A percentile compares a stretch with the other conserved stretches of the same genome.
These are phyloP conservation scores for Blastocystis sp. DNA, from an alignment of 352 stramenopile genomes.

Conservation along the genomic window DNA sequence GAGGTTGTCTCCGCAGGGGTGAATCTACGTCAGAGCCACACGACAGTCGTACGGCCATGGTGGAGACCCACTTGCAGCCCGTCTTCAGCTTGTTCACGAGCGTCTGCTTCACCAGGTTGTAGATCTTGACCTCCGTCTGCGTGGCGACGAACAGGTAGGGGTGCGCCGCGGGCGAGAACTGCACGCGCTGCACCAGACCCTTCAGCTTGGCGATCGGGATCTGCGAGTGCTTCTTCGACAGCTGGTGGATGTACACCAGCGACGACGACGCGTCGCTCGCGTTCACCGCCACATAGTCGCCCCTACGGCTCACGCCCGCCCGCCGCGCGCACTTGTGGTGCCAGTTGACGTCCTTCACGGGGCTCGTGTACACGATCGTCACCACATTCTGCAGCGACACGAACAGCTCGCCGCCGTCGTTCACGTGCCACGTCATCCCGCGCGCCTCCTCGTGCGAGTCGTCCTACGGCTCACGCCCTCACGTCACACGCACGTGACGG, in stretches of 20 bases:
- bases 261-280: conserved; percentile 75
- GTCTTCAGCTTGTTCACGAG: conserved; percentile 94
- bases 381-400: conserved; percentile 18
- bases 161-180: conserved; percentile 93
- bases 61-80: conserved; percentile 97
- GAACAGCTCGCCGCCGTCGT: conserved; percentile 2
- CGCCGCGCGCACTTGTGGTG: conserved; percentile 81
- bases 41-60: conserved; percentile 78
- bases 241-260: conserved; percentile 93
- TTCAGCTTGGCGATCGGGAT: conserved; percentile 93
- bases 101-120: conserved; percentile 95
- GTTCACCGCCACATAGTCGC: conserved; percentile 95
- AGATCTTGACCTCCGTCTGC: conserved; percentile 94
- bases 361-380: background rate
- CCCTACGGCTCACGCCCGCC: conserved; percentile 70
- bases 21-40: conserved; percentile 74
- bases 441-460: conserved; percentile 7
- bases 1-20: conserved; percentile 96
- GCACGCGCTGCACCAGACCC: conserved; percentile 85
- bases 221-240: conserved; percentile 91
- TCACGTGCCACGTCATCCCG: conserved; percentile 50
- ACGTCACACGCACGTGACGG: background rate
- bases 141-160: conserved; percentile 98
- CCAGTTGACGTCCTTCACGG: conserved; percentile 84
- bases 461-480: conserved; percentile 9